A percentile compares a stretch with the other conserved stretches of the same genome.
phyloP scores from a whole-genome alignment of 805 yeast genomes.

The Schizosaccharomyces japonicus region DNA sequence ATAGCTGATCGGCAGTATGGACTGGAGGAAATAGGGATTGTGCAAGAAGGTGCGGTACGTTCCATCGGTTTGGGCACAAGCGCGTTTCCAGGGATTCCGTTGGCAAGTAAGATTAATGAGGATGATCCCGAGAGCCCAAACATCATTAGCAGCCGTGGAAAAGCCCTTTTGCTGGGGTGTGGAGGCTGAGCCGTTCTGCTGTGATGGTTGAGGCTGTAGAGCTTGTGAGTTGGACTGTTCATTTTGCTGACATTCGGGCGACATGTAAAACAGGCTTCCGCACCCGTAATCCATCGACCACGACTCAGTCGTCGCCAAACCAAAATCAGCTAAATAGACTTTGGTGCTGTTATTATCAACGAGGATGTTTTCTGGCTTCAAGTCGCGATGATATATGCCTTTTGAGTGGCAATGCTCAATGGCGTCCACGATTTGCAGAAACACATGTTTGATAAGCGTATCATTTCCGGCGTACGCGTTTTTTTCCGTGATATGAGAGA shows the following conservation, averaged over 20 bases:
- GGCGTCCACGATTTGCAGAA: conserved; percentile 60
- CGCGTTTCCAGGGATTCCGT: conserved; percentile 78
- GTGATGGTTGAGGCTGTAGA: background rate
- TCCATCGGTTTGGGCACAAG: conserved; percentile 27
- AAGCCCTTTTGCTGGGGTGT: conserved; percentile 5
- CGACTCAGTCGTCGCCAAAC: conserved; percentile 46
- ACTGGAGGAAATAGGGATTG: conserved; percentile 29
- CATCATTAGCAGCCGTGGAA: conserved; percentile 42
- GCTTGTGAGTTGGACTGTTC: background rate
- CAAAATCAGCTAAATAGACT: conserved; percentile 64
- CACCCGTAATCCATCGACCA: conserved; percentile 53
- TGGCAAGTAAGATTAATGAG: conserved; percentile 55
- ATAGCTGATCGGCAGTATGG: conserved; percentile 48
- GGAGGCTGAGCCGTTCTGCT: conserved; percentile 16
- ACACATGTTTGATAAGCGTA: conserved; percentile 29
- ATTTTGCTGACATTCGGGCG: conserved; percentile 34
- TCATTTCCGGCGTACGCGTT: conserved; percentile 26
- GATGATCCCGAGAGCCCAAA: conserved; percentile 67
- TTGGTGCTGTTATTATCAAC: conserved; percentile 33
- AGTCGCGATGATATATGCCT: conserved; percentile 77
- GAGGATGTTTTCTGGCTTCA: conserved; percentile 83
- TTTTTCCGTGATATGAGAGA: conserved; percentile 60
- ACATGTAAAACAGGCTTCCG: conserved; percentile 79
- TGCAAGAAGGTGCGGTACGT: conserved; percentile 42
- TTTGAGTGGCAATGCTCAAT: conserved; percentile 58